Evolutionary conservation across 306 rosid species (phyloP), one percentile per base, ranked within the genome.

Genomic region (Fragaria vesca): DNA sequence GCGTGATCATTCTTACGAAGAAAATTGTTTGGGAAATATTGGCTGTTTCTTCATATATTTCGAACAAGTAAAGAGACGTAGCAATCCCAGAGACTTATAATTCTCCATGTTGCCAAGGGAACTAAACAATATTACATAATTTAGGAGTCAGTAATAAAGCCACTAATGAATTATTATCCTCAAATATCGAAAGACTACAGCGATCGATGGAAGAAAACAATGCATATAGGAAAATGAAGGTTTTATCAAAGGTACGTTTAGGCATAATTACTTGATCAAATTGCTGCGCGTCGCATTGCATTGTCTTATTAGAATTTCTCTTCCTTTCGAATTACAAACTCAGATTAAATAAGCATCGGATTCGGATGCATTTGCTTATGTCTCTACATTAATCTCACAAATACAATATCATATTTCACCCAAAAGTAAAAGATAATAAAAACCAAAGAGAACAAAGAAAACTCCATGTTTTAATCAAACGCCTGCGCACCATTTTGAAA

Each of bases 391-490:
- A 81, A 81, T 76, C 87, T 71, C 86, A 71, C 86, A 66, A 32
- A 66, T 84, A 81, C 76, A 79, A 48, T 63, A 72, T 9, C 63
- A 78, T 38, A 30, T 63, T 32, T 63, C 43, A n/a, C 62, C 67
- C 76, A 69, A 58, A 78, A 38, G 48, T 45, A 45, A 45, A 45
- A 45, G 13, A 45, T 45, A 66, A 42, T 32, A 65, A 66, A 38
- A 66, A 8, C 12, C 34, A 66, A 66, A 63, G 73, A 80, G 65
- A 84, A 32, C n/a, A 57, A 21, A 57, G 15, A 3, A 78, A 84
- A 76, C 88, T 78, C 66, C 74, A 60, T 46, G 76, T 58, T 66
- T 77, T 84, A 83, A 81, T 85, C 89, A 58, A 24, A 57, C 32
- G 15, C 32, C 13, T 57, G 16, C 34, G 38, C 38, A 28, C 66